Percentiles rank a stretch among this genome's conserved stretches.
Conservation (phyloP, 2,329 filamentous ascomycete genomes). For the Zymoseptoria tritici region DNA sequence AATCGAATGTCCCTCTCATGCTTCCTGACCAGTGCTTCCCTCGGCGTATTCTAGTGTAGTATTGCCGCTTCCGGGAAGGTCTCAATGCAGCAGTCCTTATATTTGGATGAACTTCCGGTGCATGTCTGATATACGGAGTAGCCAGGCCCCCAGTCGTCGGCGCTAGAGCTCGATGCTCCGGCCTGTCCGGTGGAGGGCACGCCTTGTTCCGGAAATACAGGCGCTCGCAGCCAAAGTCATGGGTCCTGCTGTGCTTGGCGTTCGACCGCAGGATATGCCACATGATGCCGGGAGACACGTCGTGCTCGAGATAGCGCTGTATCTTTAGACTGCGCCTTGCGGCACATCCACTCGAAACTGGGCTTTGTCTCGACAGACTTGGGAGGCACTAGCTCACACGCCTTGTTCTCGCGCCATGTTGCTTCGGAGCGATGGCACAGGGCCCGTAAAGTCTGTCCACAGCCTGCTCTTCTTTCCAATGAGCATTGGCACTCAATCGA, state of each 20-base stretch:
- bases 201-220: no score
- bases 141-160: not conserved
- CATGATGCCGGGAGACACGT: no score
- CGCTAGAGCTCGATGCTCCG: not conserved
- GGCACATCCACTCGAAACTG: not conserved
- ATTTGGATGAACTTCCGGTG: not conserved
- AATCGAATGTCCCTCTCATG: not conserved
- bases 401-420: not conserved
- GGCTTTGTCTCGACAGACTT: not conserved
- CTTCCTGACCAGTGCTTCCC: not conserved
- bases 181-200: no score
- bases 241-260: no score
- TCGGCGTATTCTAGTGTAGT: not conserved
- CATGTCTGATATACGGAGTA: not conserved
- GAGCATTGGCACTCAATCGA: no score
- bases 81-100: not conserved
- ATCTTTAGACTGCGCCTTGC: no score
- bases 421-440: no score
- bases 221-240: no score
- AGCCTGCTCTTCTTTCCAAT: no score
- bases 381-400: not conserved
- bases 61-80: not conserved
- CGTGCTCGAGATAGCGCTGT: no score
- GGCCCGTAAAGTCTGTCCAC: no score
- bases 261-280: no score